Evolutionary conservation across 106 monocot species (phyloP).

Genomic region (Apostasia ramifera): DNA sequence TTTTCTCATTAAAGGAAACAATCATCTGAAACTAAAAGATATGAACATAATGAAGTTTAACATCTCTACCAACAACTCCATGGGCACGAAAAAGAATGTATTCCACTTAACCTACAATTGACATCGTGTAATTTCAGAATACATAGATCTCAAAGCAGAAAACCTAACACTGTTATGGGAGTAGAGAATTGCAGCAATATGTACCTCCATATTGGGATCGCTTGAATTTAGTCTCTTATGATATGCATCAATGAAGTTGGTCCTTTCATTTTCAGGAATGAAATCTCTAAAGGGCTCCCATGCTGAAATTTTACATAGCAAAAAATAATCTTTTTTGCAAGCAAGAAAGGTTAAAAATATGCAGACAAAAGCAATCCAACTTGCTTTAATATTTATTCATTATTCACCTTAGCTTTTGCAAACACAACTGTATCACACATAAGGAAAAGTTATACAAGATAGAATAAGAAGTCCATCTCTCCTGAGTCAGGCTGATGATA

Average conservation of each 20-base stretch:
- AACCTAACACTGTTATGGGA: conserved; percentile 14
- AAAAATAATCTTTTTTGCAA: not conserved
- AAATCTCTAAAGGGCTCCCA: conserved; percentile 91
- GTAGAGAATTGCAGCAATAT: conserved; percentile 43
- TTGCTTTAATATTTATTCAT: not conserved
- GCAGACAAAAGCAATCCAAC: not conserved
- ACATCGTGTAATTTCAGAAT: not conserved
- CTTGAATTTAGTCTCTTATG: conserved; percentile 18
- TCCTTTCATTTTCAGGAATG: conserved; percentile 31
- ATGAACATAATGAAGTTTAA: too few relatives aligned
- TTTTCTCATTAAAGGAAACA: too few relatives aligned
- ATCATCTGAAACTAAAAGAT: too few relatives aligned
- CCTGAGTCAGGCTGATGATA: too few relatives aligned
- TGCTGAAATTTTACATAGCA: conserved; percentile 34
- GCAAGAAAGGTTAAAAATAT: not conserved
- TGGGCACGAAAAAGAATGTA: too few relatives aligned
- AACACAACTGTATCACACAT: too few relatives aligned
- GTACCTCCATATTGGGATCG: conserved; percentile 13
- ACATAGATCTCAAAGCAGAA: not conserved
- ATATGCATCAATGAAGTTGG: conserved; percentile 23
- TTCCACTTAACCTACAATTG: too few relatives aligned
- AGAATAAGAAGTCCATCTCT: too few relatives aligned
- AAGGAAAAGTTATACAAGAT: too few relatives aligned
- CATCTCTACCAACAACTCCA: too few relatives aligned
- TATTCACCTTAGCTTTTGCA: not conserved